These are phyloP conservation scores for Neurospora terricola DNA, from an alignment of 495 filamentous ascomycete species.

Conservation along the genomic window DNA sequence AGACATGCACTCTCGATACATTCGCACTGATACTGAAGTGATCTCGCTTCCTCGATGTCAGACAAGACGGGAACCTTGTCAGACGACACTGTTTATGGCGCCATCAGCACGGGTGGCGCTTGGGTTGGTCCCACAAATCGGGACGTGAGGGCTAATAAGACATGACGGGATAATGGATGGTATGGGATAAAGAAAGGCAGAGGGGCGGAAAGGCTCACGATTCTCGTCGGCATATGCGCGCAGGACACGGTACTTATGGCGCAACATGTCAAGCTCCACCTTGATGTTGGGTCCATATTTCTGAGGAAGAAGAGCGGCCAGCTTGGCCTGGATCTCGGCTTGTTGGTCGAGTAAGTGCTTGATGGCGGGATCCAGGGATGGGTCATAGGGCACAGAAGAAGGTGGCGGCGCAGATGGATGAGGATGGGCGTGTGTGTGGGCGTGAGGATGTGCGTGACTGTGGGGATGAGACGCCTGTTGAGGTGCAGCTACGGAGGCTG, in stretches of 20 bases:
- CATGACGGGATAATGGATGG: not conserved
- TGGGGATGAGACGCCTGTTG: not conserved
- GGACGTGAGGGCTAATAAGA: not conserved
- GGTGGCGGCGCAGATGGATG: slow-evolving; percentile 1
- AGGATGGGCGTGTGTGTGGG: not conserved
- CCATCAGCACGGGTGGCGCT: slow-evolving; percentile 21
- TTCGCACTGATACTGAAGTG: slow-evolving; percentile 40
- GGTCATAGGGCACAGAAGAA: slow-evolving; percentile 18
- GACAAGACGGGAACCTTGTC: slow-evolving; percentile 33
- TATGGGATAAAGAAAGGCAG: slow-evolving; percentile 2
- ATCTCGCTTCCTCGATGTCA: slow-evolving; percentile 39
- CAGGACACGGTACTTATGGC: slow-evolving; percentile 35
- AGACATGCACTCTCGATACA: slow-evolving; percentile 39
- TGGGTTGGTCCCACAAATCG: not conserved
- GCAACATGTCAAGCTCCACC: slow-evolving; percentile 37
- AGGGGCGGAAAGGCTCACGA: slow-evolving; percentile 26
- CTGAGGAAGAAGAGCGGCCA: slow-evolving; percentile 33
- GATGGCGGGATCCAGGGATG: slow-evolving; percentile 36
- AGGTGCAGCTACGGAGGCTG: not conserved
- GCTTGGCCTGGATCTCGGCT: slow-evolving; percentile 39
- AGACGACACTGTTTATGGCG: slow-evolving; percentile 25
- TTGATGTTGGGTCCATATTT: slow-evolving; percentile 35
- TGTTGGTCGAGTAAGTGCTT: slow-evolving; percentile 37
- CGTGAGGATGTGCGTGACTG: not conserved
- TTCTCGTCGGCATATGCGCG: slow-evolving; percentile 31